Evolutionary conservation across 2,329 filamentous ascomycete species (phyloP), one percentile per base, ranked within the genome.

Genomic region (Nemania sp.): DNA sequence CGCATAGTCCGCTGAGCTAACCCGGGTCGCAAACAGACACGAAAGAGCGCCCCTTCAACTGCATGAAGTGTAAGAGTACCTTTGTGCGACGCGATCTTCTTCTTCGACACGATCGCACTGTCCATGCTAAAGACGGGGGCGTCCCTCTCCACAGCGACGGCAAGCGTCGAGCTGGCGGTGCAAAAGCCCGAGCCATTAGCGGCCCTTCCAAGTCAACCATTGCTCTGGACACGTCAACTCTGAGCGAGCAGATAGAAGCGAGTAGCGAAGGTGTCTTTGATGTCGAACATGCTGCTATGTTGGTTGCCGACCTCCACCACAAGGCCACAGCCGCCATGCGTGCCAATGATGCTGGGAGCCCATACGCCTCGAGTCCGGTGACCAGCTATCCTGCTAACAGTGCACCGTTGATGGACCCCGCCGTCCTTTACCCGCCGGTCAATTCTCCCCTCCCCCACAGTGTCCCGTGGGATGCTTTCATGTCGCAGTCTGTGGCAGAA

Each of bases 21-120:
- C 58, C 20, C 48, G n/a, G 64, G 52, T 50, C 51, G 55, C 59
- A 53, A 59, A 63, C 77, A 98, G 94, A 98, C 78, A 99, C 95
- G 67, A 99, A 99, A 80, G 95, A 98, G 79, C 89, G 95, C 65
- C 95, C 95, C 39, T 99, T 99, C 85, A 98, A 98, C 78, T 99
- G 95, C 79, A 85, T 92, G 81, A 99, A 99, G 81, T 99, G 95
- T 79, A 87, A 93, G 74, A 97, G 93, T 83, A 99, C 95, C 64
- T 99, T 99, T 76, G 95, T 99, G 71, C 91, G 95, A 76, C 91
- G 95, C 78, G 95, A 99, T 80, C 85, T 99, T 65, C 88, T 99
- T 54, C 87, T 99, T 68, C 90, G 95, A 76, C 95, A 99, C 81
- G 95, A 99, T 78, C 91, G 95, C 72, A 99, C 95, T 67, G 95